Base-by-base conservation (phyloP, 2,329 filamentous ascomycete species). In the Paracoccidioides brasiliensis region DNA sequence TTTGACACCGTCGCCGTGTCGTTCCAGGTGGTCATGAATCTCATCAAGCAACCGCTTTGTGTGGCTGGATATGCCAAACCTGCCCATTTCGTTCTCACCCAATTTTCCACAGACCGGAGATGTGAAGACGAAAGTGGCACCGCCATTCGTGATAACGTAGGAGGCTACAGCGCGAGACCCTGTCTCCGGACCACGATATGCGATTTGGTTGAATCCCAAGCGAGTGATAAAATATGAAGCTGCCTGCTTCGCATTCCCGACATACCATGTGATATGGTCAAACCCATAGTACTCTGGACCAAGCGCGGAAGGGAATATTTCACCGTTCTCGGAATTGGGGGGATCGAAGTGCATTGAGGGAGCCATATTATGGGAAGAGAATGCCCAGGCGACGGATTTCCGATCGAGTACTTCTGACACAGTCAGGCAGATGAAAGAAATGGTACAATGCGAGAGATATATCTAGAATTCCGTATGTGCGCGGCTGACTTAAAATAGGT, bases 171-270 rank as follows among this genome's bases (percentile, higher is more conserved):
- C 84, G 53, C 86, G 81, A 55, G 84, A 89, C 57, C 89, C 88
- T 0, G 88, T 95, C 72, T 95, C 90, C 8, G 95, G 82, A 6
- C 89, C 90, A 48, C 80, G 80, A 72, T 95, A 94, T 58, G 89
- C 90, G 56, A 94, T 74, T 22, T 80, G 80, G 62, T 78, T 76
- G 75, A 95, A 95, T 54, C 88, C 89, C 74, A 95, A 87, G 60
- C 88, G 85, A 15, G 80, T 83, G 61, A 84, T 83, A 74, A 94
- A 95, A 73, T 88, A 95, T 8, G 85, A 80, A 28, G 90, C 89
- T 4, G 88, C 87, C 75, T 95, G 89, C 72, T 94, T 95, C 60
- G 90, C 89, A 68, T 95, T 95, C 66, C 89, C 89, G 38, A 95
- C 90, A 76, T 88, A 95, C 89, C 89, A 95, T 58, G 86, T 88